These are phyloP conservation scores for Teratosphaeria viscida DNA, from an alignment of 2,329 filamentous ascomycete species.

Conservation along the genomic window DNA sequence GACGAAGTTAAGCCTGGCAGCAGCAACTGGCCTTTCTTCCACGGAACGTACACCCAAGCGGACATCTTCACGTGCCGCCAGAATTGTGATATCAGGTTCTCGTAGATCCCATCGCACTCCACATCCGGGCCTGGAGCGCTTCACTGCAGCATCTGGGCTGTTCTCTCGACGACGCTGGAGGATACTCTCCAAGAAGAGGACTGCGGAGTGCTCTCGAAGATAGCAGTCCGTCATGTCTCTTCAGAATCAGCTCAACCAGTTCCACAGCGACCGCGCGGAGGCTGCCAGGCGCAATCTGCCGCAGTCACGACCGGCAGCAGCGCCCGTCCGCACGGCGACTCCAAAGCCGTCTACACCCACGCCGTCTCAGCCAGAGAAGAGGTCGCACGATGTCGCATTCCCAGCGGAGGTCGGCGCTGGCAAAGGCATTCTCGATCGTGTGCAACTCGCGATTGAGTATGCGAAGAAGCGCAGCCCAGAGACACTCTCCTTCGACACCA, in stretches of 20 bases:
- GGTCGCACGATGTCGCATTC: constrained; percentile 17
- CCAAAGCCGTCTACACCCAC: constrained; percentile 9
- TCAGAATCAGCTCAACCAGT: constrained; percentile 16
- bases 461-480: constrained; percentile 57
- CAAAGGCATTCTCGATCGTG: constrained; percentile 72
- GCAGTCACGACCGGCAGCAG: constrained; percentile 15
- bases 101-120: not conserved
- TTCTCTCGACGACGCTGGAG: not conserved
- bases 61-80: not conserved
- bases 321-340: constrained; percentile 13
- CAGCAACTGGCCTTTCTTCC: not conserved
- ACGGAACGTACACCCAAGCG: not conserved
- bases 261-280: constrained; percentile 22
- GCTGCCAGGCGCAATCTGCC: constrained; percentile 20
- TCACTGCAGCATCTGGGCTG: not conserved
- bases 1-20: not conserved
- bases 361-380: constrained; percentile 10
- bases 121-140: not conserved
- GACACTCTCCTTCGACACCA: constrained; percentile 60
- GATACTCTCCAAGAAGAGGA: not conserved
- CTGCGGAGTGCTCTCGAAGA: not conserved
- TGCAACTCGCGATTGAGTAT: constrained; percentile 77
- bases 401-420: constrained; percentile 36
- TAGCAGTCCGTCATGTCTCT: constrained; percentile 18
- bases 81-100: no score